Evolutionary conservation across 129 eudicot species (phyloP), one percentile per base, ranked within the genome.

Genomic region (Ambrosia trifida): DNA sequence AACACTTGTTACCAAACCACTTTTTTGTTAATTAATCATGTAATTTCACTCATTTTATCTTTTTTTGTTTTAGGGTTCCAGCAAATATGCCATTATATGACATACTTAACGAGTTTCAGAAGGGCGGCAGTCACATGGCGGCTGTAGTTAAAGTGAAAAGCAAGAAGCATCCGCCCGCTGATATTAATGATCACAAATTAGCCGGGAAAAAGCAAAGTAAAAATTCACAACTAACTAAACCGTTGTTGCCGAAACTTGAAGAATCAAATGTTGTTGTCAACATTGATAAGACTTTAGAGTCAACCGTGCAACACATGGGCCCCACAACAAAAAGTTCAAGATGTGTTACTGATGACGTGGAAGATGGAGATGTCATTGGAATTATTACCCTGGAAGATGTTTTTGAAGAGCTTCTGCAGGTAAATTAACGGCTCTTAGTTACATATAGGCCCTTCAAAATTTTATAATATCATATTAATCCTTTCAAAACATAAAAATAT

Each of bases 61-160:
- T 66, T 49, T 78, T 46, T 16, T 77, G 6, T 66, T 73, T 38
- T 77, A 94, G 99, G 82, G 97, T 94, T 57, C 99, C 97, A 11
- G 84, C 93, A 36, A 82, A 94, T 81, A 90, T 94, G 96, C 99
- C 99, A 12, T 70, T 94, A 68, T 94, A 94, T 80, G 99, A 94
- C 79, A 94, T 94, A 59, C 91, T 94, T 41, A 94, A 94, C 9
- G 97, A 94, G 88, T 94, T 94, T 66, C 99, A 94, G 67, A 94
- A 94, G 64, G 99, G 99, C 32, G 81, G 96, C 77, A 94, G 99
- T 79, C 99, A 94, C 76, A 85, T 94, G 99, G 97, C 99, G 32
- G 97, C 99, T 79, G 99, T 94, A 35, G 91, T 87, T 72, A 90
- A 83, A 76, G 93, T 78, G 36, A 87, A 90, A 86, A 64, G 72